Conservation (phyloP, 257 asterid genomes). For the Avicennia marina region DNA sequence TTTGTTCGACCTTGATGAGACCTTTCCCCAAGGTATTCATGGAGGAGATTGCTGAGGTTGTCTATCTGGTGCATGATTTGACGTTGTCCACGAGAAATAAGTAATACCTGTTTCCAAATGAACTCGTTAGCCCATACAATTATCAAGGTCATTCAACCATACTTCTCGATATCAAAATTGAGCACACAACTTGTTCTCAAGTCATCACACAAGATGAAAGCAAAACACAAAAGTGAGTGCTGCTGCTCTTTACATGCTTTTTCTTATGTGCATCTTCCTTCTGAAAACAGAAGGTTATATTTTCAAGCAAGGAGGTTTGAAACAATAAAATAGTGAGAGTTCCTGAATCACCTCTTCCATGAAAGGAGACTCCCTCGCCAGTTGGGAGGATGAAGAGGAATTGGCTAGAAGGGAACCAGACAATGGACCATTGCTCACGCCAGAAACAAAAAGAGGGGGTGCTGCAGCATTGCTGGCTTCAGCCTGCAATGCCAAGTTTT, state of each 20-base stretch:
- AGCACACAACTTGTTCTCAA: too few species aligned
- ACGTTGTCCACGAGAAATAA: slow-evolving; percentile 72
- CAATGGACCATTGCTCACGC: slow-evolving; percentile 62
- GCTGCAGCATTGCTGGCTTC: slow-evolving; percentile 65
- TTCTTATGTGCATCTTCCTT: too few species aligned
- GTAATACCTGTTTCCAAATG: slow-evolving; percentile 48
- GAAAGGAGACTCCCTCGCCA: slow-evolving; percentile 70
- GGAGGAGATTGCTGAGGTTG: slow-evolving; percentile 62
- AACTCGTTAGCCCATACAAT: neutral
- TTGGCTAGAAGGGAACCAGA: slow-evolving; percentile 55
- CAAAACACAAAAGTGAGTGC: too few species aligned
- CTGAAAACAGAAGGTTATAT: too few species aligned
- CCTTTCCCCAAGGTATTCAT: slow-evolving; percentile 55
- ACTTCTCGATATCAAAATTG: too few species aligned
- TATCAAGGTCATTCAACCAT: too few species aligned
- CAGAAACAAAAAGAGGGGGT: slow-evolving; percentile 52
- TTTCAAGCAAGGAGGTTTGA: too few species aligned
- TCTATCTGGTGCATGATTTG: slow-evolving; percentile 88
- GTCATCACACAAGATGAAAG: too few species aligned
- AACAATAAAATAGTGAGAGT: too few species aligned
- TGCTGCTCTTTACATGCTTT: too few species aligned
- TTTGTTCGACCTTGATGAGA: slow-evolving; percentile 39
- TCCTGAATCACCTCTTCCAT: slow-evolving; percentile 72
- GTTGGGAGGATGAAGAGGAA: slow-evolving; percentile 74
- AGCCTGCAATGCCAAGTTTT: slow-evolving; percentile 63